Evolutionary conservation across 129 eudicot species (phyloP), one percentile per base, ranked within the genome.

Genomic region (Ambrosia trifida): DNA sequence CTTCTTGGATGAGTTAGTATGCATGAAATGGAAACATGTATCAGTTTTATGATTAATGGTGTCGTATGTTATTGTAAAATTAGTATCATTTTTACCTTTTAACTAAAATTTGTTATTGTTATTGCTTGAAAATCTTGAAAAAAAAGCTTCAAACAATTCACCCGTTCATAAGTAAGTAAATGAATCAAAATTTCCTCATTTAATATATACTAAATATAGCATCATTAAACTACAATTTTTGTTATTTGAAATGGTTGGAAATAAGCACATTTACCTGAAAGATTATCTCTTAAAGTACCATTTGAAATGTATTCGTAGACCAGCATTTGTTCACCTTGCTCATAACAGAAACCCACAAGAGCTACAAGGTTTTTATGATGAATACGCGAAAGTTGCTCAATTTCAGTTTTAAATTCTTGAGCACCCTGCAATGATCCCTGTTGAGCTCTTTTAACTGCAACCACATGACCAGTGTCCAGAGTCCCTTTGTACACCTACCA

Each of bases 301-400:
- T 87, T 89, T 24, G 96, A 75, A 41, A 93, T 80, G 66, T 71
- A 87, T 72, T 89, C 98, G 62, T 93, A 93, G 44, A 93, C 86
- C 81, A 93, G 76, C 89, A 87, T 87, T 73, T 93, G 96, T 76
- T 93, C 96, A 35, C 85, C 96, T 73, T 93, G 85, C 51, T 85
- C 96, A 31, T 81, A 93, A 79, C 96, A 93, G 81, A 93, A 93
- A n/a, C 98, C 98, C 20, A 89, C 89, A n/a, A 93, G 98, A 75
- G 84, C 78, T 52, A 89, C 95, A 33, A 93, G 88, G 51, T 93
- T 93, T 71, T 79, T 89, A 75, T 93, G 95, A 77, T 89, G 96
- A 80, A 93, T 86, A 78, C 96, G 80, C 10, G 98, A 89, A 66
- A 93, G 66, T 47, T 87, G 81, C 80, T 93, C 98, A 44, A 89